Base-by-base conservation (phyloP, 2,329 filamentous ascomycete species). In the Colletotrichum karsti region DNA sequence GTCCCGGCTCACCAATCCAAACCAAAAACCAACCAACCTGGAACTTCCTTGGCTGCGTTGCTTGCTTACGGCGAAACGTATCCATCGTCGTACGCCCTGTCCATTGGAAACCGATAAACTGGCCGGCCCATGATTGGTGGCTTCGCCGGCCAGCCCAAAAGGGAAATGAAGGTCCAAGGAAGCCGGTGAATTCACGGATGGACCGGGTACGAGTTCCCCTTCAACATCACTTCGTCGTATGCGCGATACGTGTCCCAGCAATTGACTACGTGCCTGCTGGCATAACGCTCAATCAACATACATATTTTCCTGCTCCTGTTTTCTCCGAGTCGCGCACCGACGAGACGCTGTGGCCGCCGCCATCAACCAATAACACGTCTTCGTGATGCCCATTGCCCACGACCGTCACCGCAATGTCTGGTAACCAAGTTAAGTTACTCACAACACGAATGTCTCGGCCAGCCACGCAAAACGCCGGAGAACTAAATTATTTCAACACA, bases 131-230 rank as follows among this genome's bases (percentile, higher is more conserved):
- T 57, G 8, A 42, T 57, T 42, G 54, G 54, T 26, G 54, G 13
- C 54, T 42, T 57, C 54, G 9, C 26, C 54, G 54, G 54, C 54
- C 54, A 57, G 54, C 54, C 39, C 30, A 55, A 57, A 57, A 39
- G 12, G 54, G 54, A 42, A 26, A 41, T 26, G 30, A 7, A 35
- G n/a, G n/a, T 33, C 10, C 5, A 30, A 6, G 28, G 28, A 20
- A n/a, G n/a, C n/a, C n/a, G n/a, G n/a, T 20, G 18, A 33, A 15
- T 18, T 53, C 18, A 33, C 28, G 48, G 48, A 53, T 53, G 15
- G 18, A 30, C 28, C 28, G 48, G 18, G 28, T 37, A 53, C 48
- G 28, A 15, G 10, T 13, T n/a, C n/a, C 18, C 18, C 15, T 7
- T 37, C n/a, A 18, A 15, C 12, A 24, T 18, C 42, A 5, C 9